A percentile compares a stretch with the other conserved stretches of the same genome.
Evolutionary conservation across 768 basidiomycete species (phyloP).

Genomic region (Flagelloscypha sp.): DNA sequence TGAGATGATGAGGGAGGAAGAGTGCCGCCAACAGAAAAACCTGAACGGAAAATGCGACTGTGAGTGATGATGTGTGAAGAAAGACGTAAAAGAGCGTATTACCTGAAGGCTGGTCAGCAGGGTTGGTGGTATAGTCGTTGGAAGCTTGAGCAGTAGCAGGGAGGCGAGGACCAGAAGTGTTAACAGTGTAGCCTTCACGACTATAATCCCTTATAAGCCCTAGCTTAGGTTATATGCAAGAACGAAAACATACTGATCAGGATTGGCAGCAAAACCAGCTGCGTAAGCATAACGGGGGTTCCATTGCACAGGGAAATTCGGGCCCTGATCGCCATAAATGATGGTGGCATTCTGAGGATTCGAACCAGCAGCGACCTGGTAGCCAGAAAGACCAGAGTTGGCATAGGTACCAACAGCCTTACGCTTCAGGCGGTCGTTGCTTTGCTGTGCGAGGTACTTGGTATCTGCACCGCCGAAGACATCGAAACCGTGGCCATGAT

Average conservation of each 20-base stretch:
- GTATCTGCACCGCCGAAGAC: constrained; percentile 36
- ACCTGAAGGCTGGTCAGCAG: constrained; percentile 25
- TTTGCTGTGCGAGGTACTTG: constrained; percentile 27
- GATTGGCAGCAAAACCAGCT: constrained; percentile 33
- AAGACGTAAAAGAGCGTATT: no score
- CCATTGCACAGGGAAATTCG: constrained; percentile 39
- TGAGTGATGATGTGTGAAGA: constrained; percentile 17
- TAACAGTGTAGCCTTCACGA: constrained; percentile 28
- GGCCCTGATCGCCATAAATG: constrained; percentile 30
- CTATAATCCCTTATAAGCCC: constrained; percentile 11
- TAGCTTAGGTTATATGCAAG: background rate
- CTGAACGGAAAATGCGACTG: constrained; percentile 4
- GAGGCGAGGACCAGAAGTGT: constrained; percentile 27
- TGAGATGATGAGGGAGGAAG: constrained; percentile 25
- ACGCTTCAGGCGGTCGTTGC: constrained; percentile 25
- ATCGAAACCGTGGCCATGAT: constrained; percentile 40
- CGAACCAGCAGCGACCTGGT: constrained; percentile 28
- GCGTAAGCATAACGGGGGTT: constrained; percentile 34
- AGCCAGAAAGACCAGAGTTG: constrained; percentile 32
- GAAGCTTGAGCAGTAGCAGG: constrained; percentile 22
- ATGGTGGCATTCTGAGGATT: constrained; percentile 31
- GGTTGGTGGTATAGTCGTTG: constrained; percentile 23
- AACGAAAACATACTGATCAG: constrained; percentile 27
- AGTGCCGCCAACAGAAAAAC: no score
- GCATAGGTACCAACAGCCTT: constrained; percentile 28